Evolutionary conservation across 306 rosid genomes (phyloP).

Genomic region (Boehmeria nivea): DNA sequence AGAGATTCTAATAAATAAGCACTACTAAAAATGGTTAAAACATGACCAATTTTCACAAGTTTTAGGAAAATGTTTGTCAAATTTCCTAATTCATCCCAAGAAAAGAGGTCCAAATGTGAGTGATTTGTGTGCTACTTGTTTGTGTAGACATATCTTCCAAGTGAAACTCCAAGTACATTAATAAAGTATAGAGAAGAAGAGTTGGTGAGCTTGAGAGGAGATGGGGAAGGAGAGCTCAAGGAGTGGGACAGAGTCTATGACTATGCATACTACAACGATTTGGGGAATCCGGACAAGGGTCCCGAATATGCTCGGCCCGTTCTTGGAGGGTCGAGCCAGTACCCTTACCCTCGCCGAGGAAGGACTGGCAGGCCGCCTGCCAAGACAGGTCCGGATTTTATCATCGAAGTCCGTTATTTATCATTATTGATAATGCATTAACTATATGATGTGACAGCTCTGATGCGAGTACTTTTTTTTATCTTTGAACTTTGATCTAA

Average conservation of each 20-base stretch:
- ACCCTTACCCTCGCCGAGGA: constrained; percentile 80
- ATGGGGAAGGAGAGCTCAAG: constrained; percentile 58
- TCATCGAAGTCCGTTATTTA: too few relatives aligned
- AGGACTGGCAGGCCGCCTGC: constrained; percentile 61
- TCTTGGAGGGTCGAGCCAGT: constrained; percentile 56
- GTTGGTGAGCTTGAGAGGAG: constrained; percentile 51
- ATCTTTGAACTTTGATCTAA: too few relatives aligned
- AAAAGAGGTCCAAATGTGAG: too few relatives aligned
- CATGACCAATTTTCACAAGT: too few relatives aligned
- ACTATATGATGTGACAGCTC: too few relatives aligned
- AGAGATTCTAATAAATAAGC: too few relatives aligned
- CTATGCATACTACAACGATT: constrained; percentile 69
- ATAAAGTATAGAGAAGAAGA: constrained; percentile 47
- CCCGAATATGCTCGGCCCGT: constrained; percentile 41
- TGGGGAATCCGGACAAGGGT: constrained; percentile 47
- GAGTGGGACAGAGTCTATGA: constrained; percentile 76
- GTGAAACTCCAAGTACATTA: constrained; percentile 58
- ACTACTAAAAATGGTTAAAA: too few relatives aligned
- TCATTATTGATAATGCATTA: too few relatives aligned
- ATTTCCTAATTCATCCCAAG: too few relatives aligned
- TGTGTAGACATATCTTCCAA: constrained; percentile 60
- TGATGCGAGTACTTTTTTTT: too few relatives aligned
- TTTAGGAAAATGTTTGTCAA: too few relatives aligned
- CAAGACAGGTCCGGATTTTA: constrained; percentile 52
- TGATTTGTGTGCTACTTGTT: background rate